phyloP scores from a whole-genome alignment of 768 basidiomycete genomes.

The Pseudohyphozyma bogoriensis region DNA sequence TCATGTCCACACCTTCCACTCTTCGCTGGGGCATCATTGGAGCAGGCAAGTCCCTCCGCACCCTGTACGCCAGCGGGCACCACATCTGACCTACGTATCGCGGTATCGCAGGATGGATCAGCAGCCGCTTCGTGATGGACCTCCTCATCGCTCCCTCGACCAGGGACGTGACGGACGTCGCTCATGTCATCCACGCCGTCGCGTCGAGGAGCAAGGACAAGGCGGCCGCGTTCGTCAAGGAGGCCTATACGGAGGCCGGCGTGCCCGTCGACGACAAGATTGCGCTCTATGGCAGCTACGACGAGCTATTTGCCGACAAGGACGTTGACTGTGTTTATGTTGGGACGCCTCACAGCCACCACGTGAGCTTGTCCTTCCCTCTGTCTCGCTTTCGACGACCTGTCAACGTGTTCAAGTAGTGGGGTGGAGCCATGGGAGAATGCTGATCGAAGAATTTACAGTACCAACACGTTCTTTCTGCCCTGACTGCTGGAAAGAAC shows the following conservation, averaged over 20 bases:
- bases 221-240: slow-evolving; percentile 34
- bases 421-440: slow-evolving; percentile 24
- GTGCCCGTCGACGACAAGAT: slow-evolving; percentile 28
- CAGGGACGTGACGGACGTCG: slow-evolving; percentile 31
- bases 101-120: slow-evolving; percentile 4
- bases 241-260: slow-evolving; percentile 31
- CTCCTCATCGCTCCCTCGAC: slow-evolving; percentile 26
- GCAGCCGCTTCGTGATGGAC: slow-evolving; percentile 25
- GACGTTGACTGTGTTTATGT: slow-evolving; percentile 38
- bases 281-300: slow-evolving; percentile 33
- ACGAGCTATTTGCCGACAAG: slow-evolving; percentile 32
- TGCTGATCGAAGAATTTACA: no score
- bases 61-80: no score
- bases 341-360: slow-evolving; percentile 36
- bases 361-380: no score
- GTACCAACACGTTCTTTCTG: slow-evolving; percentile 32
- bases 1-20: not conserved
- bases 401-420: not conserved
- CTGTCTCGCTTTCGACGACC: not conserved
- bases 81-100: not conserved
- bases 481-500: slow-evolving; percentile 34
- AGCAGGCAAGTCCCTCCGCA: not conserved
- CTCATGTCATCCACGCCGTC: slow-evolving; percentile 35
- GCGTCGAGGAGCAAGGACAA: slow-evolving; percentile 32
- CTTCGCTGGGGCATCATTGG: slow-evolving; percentile 15